Evolutionary conservation across 805 yeast species (phyloP), one percentile per base, ranked within the genome.

Genomic region (Candida orba): DNA sequence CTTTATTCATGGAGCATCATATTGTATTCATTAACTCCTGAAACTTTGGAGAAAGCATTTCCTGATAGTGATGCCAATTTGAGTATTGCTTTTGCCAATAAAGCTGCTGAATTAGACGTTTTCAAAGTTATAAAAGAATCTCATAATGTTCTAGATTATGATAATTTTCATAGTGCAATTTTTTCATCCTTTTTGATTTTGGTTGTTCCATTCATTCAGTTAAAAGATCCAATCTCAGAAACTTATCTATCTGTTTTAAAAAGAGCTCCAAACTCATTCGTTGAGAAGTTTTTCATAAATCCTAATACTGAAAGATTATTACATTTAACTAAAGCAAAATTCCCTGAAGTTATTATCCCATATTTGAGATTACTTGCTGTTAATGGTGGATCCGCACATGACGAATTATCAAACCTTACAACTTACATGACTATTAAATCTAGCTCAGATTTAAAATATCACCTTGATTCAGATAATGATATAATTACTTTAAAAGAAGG

Each of bases 1-100:
- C 58, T 77, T 36, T 83, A 81, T 54, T 72, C 78, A 20, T 84
- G 91, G 91, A 74, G 85, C 27, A 73, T 81, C 13, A 59, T 79
- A 10, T 56, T 79, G 10, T 76, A 76, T 50, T 64, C 81, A 20
- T 43, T 58, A 8, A 78, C 79, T 47, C 66, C 68, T 8, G 64
- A 70, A 18, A 53, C 73, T 3, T 52, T 74, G n/a, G 69, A 69
- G 36, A 73, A 71, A 34, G 54, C 55, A 17, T 63, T 69, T 25
- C 56, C 57, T 3, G 48, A 47, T 8, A 52, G 53, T 10, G 45
- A 49, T n/a, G 53, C 55, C 3, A 40, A 44, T 15, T 22, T 47
- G 14, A 42, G 51, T 18, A 45, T 31, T 8, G 18, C 24, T 0
- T 50, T 50, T 35, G 47, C 56, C 31, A 31, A 44, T 38, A 66